Evolutionary conservation across 176 grass and related monocot species (phyloP), one percentile per base, ranked within the genome.

Genomic region (Themeda triandra): DNA sequence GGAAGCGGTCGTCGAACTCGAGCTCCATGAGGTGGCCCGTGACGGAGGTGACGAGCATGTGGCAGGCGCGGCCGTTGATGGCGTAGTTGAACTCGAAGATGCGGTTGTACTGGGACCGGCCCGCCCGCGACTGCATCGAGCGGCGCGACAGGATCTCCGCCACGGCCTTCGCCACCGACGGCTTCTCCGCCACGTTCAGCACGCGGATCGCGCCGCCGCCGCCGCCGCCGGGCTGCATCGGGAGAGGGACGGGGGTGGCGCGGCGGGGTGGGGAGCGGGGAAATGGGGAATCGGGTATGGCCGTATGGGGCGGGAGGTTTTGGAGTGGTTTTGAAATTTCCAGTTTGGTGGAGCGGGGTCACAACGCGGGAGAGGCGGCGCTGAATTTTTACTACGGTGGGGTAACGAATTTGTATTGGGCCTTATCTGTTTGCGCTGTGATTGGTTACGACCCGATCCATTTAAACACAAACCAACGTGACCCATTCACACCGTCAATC

Each of bases 11-110:
- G 2, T 96, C 93, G 76, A 98, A 98, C 9, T 98, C 91, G 53
- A 98, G 93, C 78, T 98, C 96, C 96, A 98, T 98, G 71, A 98
- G 88, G 79, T 98, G 93, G 21, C 96, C 96, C 40, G 93, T 98
- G 91, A 98, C 96, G 71, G 93, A 98, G 80, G 96, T 98, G 73
- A 96, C 87, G 59, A 84, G 86, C 96, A 94, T 98, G 80, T 73
- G 83, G 86, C 96, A 95, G 69, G 81, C 49, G 19, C 77, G 87
- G 36, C 40, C 63, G 37, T 84, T 86, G 79, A 92, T 96, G 80
- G 76, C 30, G 87, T 96, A 92, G 74, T 77, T 90, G 78, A 98
- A 98, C 86, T 98, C 89, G 76, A 98, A 98, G 44, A 98, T 53
- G 75, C 96, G 96, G 68, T 98, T 98, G 83, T 94, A 98, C 27